These are phyloP conservation scores for Ophiostoma populinum DNA, from an alignment of 2,329 filamentous ascomycete genomes.

Conservation along the genomic window DNA sequence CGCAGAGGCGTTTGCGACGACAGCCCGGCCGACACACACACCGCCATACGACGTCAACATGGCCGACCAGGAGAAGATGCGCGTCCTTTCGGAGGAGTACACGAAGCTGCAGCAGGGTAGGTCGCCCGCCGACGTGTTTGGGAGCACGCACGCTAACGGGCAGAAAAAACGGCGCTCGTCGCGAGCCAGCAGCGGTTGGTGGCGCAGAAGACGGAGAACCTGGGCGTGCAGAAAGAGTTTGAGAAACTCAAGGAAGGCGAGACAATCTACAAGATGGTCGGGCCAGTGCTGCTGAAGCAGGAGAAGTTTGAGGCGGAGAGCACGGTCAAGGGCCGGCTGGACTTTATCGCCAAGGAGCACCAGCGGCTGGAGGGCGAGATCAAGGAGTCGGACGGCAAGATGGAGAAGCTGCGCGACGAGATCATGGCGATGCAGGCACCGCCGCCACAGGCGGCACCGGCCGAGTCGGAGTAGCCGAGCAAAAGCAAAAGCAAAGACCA, in stretches of 20 bases:
- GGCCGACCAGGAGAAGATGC: constrained; percentile 68
- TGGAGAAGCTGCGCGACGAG: constrained; percentile 41
- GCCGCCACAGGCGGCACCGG: constrained; percentile 12
- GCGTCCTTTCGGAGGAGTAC: constrained; percentile 73
- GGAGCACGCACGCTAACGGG: no score
- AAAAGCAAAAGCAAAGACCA: constrained; percentile 4
- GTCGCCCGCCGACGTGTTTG: no score
- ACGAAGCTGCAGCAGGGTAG: constrained; percentile 71
- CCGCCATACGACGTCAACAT: no score
- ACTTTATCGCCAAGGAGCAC: constrained; percentile 92
- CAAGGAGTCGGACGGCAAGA: constrained; percentile 35
- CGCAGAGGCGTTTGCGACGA: no score
- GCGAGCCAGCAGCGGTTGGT: constrained; percentile 79
- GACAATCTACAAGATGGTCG: constrained; percentile 89
- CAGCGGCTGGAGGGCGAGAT: constrained; percentile 30
- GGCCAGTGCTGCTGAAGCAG: constrained; percentile 85
- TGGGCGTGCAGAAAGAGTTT: constrained; percentile 81
- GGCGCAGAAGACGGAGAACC: constrained; percentile 85
- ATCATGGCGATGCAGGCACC: constrained; percentile 41
- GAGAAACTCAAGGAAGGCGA: constrained; percentile 59
- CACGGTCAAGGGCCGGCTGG: constrained; percentile 76
- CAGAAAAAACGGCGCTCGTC: constrained; percentile 68
- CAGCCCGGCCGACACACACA: no score
- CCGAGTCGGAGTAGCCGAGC: constrained; percentile 8
- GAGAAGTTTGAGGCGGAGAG: constrained; percentile 79